Percentiles rank a stretch among this genome's conserved stretches.
phyloP scores from a whole-genome alignment of 805 yeast species.

The Candida arabinofermentans region DNA sequence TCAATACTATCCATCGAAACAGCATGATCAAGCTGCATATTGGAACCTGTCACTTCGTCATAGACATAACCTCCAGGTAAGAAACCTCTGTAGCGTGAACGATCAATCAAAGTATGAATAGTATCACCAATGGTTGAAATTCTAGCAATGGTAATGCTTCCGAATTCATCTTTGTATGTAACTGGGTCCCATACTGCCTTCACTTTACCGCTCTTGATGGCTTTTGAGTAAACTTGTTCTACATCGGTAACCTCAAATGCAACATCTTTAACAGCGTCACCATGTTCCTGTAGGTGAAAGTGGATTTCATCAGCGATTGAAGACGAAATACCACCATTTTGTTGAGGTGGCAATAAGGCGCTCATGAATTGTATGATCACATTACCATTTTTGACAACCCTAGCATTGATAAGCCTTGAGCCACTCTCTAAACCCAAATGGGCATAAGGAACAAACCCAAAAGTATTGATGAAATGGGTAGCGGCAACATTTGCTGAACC shows the following conservation, averaged over 20 bases:
- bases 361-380: slow-evolving; percentile 47
- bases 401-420: slow-evolving; percentile 47
- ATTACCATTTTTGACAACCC: slow-evolving; percentile 57
- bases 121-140: slow-evolving; percentile 57
- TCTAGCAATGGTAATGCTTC: slow-evolving; percentile 50
- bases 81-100: slow-evolving; percentile 24
- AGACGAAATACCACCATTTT: slow-evolving; percentile 5
- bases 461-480: slow-evolving; percentile 43
- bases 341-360: slow-evolving; percentile 30
- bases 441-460: slow-evolving; percentile 66
- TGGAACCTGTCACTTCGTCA: slow-evolving; percentile 2
- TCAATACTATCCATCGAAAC: slow-evolving; percentile 49
- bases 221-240: slow-evolving; percentile 39
- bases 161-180: slow-evolving; percentile 39
- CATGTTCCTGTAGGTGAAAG: slow-evolving; percentile 51
- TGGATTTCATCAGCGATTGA: slow-evolving; percentile 34
- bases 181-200: slow-evolving; percentile 24
- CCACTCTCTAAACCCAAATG: slow-evolving; percentile 68
- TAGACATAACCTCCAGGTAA: slow-evolving; percentile 20
- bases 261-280: slow-evolving; percentile 79
- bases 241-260: slow-evolving; percentile 59
- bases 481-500: slow-evolving; percentile 71
- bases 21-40: neutral
- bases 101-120: slow-evolving; percentile 63
- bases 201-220: slow-evolving; percentile 48